A percentile compares a stretch with the other conserved stretches of the same genome.
phyloP scores from a whole-genome alignment of 1,139 yeast genomes.

The Suhomyces guaymorum region DNA sequence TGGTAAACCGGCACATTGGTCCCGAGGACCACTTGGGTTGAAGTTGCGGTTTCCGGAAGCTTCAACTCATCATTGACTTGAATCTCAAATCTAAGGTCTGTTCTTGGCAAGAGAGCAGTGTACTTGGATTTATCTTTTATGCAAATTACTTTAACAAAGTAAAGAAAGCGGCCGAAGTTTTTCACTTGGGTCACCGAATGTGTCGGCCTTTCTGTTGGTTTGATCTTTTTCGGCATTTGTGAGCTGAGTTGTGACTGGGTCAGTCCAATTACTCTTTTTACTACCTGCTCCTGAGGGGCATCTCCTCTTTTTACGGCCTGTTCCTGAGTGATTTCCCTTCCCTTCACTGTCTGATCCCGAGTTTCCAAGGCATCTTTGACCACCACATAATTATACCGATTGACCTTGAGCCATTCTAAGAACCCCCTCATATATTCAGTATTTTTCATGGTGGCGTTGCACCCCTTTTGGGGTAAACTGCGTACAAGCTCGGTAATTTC shows the following conservation, averaged over 20 bases:
- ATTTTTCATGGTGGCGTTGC: not conserved
- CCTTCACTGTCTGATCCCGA: not conserved
- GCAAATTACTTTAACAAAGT: slow-evolving; percentile 16
- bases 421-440: slow-evolving; percentile 7
- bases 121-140: slow-evolving; percentile 6
- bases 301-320: not conserved
- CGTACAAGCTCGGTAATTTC: slow-evolving; percentile 3
- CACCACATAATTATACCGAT: slow-evolving; percentile 22
- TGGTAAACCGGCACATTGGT: slow-evolving; percentile 10
- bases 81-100: slow-evolving; percentile 21
- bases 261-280: not conserved
- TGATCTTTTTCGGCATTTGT: not conserved
- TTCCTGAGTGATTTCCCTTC: not conserved
- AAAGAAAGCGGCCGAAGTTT: slow-evolving; percentile 25
- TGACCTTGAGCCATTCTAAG: slow-evolving; percentile 24
- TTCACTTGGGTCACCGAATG: slow-evolving; percentile 16
- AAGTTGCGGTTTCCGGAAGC: slow-evolving; percentile 6
- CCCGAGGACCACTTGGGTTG: slow-evolving; percentile 7
- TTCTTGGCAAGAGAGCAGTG: slow-evolving; percentile 18
- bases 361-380: slow-evolving; percentile 9
- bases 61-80: slow-evolving; percentile 7
- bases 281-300: not conserved
- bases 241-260: not conserved
- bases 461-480: slow-evolving; percentile 3
- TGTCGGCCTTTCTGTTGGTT: no score